These are phyloP conservation scores for Pichia cactophila DNA, from an alignment of 1,139 yeast species.

Conservation along the genomic window DNA sequence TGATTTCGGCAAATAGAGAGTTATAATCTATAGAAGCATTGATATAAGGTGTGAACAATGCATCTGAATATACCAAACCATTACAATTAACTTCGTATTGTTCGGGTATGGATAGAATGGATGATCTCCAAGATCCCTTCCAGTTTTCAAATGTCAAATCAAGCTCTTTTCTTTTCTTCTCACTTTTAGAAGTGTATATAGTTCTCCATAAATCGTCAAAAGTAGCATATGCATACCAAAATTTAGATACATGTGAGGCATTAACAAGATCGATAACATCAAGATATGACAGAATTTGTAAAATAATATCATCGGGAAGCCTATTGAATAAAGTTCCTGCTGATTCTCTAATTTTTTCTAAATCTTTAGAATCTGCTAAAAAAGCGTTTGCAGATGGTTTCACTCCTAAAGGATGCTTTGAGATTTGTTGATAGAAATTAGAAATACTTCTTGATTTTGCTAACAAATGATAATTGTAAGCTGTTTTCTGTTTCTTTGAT, in stretches of 20 bases:
- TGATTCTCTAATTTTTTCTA: slow-evolving; percentile 29
- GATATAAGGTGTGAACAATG: slow-evolving; percentile 70
- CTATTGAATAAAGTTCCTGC: slow-evolving; percentile 44
- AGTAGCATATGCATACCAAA: slow-evolving; percentile 62
- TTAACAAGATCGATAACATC: slow-evolving; percentile 36
- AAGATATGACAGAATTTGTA: slow-evolving; percentile 40
- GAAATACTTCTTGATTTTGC: slow-evolving; percentile 6
- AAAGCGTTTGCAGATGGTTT: slow-evolving; percentile 64
- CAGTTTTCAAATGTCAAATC: slow-evolving; percentile 32
- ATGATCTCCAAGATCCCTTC: slow-evolving; percentile 75
- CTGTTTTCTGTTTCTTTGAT: not conserved
- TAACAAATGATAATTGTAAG: not conserved
- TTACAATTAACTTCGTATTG: slow-evolving; percentile 30
- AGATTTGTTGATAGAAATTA: slow-evolving; percentile 12
- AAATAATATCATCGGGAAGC: slow-evolving; percentile 54
- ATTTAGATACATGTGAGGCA: slow-evolving; percentile 52
- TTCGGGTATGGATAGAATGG: slow-evolving; percentile 35
- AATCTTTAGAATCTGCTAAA: slow-evolving; percentile 25
- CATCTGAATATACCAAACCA: slow-evolving; percentile 46
- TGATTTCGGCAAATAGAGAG: slow-evolving; percentile 38
- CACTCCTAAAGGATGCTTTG: slow-evolving; percentile 64
- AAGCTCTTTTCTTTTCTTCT: not conserved
- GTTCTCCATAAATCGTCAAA: slow-evolving; percentile 78
- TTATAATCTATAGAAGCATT: slow-evolving; percentile 63
- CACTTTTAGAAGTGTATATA: slow-evolving; percentile 33